Percentiles rank a stretch among this genome's conserved stretches.
These are phyloP conservation scores for Curvularia hawaiiensis DNA, from an alignment of 2,329 filamentous ascomycete species.

Conservation along the genomic window DNA sequence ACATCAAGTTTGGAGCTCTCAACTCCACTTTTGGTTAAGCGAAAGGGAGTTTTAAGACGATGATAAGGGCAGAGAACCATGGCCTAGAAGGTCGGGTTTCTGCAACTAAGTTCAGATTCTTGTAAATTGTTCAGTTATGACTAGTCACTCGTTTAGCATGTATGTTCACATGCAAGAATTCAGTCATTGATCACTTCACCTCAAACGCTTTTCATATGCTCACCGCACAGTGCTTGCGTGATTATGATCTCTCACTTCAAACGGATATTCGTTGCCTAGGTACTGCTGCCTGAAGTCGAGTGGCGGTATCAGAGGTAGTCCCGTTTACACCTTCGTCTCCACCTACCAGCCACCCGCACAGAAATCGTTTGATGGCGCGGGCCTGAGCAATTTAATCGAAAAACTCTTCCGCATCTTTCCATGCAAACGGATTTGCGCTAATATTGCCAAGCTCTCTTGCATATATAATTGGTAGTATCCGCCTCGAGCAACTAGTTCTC, in stretches of 20 bases:
- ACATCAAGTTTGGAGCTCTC: conserved; percentile 40
- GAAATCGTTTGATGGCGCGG: no score
- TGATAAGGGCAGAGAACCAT: neutral
- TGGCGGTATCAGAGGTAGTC: no score
- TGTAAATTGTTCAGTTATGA: neutral
- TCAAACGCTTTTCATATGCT: neutral
- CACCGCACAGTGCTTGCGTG: neutral
- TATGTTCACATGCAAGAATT: neutral
- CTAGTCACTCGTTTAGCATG: neutral
- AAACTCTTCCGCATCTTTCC: no score
- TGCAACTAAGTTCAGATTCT: neutral
- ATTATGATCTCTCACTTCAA: neutral
- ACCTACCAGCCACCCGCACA: no score
- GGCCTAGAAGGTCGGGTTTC: neutral
- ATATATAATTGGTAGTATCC: no score
- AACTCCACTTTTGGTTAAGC: conserved; percentile 34
- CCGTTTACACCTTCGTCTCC: no score
- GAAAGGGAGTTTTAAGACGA: neutral
- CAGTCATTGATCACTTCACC: neutral
- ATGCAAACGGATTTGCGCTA: no score
- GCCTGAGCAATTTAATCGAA: no score
- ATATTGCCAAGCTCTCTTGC: no score
- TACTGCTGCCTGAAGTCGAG: no score
- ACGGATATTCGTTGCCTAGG: no score
- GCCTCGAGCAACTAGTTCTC: no score